Evolutionary conservation across 768 basidiomycete species (phyloP).

Genomic region (Naganishia vaughanmartiniae): DNA sequence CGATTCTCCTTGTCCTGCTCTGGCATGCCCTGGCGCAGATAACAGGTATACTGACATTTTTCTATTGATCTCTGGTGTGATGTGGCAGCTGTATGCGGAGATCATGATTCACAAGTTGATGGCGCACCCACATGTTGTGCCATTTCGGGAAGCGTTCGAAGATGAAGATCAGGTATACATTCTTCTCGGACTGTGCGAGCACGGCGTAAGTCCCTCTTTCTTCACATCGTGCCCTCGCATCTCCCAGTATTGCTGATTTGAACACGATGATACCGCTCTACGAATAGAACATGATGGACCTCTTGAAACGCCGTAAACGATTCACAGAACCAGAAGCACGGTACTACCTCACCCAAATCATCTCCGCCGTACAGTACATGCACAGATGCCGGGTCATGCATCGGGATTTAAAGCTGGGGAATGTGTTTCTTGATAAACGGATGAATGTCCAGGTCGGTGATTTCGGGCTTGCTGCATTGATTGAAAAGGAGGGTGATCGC

Average conservation of each 20-base stretch:
- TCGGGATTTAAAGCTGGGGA: constrained; percentile 93
- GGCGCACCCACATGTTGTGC: constrained; percentile 86
- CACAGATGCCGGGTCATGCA: constrained; percentile 95
- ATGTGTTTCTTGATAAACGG: constrained; percentile 69
- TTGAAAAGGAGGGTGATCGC: constrained; percentile 91
- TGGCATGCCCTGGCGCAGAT: not conserved
- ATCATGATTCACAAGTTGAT: constrained; percentile 95
- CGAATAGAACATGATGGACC: constrained; percentile 56
- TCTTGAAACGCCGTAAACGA: constrained; percentile 78
- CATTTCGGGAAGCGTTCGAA: constrained; percentile 91
- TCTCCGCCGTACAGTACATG: constrained; percentile 97
- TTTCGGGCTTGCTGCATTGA: constrained; percentile 93
- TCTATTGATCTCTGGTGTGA: too few relatives aligned
- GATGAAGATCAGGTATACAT: constrained; percentile 95
- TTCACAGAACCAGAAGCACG: constrained; percentile 90
- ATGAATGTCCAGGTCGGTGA: constrained; percentile 98
- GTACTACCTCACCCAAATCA: constrained; percentile 88
- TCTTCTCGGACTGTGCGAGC: constrained; percentile 86
- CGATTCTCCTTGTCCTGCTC: not conserved
- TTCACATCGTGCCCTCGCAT: not conserved
- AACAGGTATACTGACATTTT: not conserved
- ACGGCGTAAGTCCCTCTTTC: constrained; percentile 58
- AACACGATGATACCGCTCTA: constrained; percentile 62
- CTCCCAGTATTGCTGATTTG: not conserved
- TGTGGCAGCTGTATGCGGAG: constrained; percentile 83